Evolutionary conservation across 2,329 filamentous ascomycete genomes (phyloP).

Genomic region (Tolypocladium ophioglossoides): DNA sequence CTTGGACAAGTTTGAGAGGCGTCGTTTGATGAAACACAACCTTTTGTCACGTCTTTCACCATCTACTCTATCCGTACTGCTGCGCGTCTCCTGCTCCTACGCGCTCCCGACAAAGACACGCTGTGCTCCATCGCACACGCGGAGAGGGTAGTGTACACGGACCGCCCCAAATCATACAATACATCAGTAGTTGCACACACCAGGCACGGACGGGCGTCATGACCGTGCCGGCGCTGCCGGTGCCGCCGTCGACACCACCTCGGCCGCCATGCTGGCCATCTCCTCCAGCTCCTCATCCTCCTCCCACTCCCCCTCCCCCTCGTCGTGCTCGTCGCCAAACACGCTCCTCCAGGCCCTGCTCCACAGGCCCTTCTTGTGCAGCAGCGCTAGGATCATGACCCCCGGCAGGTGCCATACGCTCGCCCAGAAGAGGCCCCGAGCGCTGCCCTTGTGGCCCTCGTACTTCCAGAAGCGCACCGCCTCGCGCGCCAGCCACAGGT

Average conservation of each 20-base stretch:
- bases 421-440: conserved; percentile 86
- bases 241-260: conserved; percentile 8
- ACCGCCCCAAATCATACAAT: not conserved
- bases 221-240: not conserved
- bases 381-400: conserved; percentile 79
- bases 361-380: conserved; percentile 92
- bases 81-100: not conserved
- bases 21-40: not conserved
- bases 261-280: conserved; percentile 24
- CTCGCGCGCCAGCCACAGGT: conserved; percentile 74
- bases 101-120: not conserved
- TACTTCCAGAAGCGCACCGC: conserved; percentile 72
- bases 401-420: conserved; percentile 93
- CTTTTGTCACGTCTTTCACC: not conserved
- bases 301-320: conserved; percentile 46
- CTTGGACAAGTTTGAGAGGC: not conserved
- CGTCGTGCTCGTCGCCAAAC: conserved; percentile 47
- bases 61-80: not conserved
- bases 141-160: not conserved
- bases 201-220: not conserved
- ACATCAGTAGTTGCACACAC: not conserved
- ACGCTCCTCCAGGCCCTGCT: conserved; percentile 65
- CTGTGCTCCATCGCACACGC: not conserved
- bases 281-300: conserved; percentile 42
- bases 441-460: conserved; percentile 69